Evolutionary conservation across 805 yeast genomes (phyloP), one percentile per base, ranked within the genome.

Genomic region (Spathaspora hagerdaliae): DNA sequence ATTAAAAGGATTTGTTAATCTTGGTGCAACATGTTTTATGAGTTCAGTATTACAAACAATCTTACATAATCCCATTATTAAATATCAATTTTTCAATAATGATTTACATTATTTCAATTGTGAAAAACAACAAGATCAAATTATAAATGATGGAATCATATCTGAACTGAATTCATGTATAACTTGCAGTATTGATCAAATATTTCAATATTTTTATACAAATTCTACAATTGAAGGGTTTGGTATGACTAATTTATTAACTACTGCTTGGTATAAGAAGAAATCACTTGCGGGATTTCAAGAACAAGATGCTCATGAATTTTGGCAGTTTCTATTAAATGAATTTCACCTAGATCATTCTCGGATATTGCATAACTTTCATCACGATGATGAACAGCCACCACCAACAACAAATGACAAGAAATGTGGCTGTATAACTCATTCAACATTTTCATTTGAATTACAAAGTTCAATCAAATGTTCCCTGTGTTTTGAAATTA

Each of bases 251-350:
- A 79, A 85, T 42, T 65, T 94, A 39, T 72, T 94, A 41, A 75
- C 80, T n/a, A 87, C 96, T 10, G 84, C 96, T 1, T 90, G 97
- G 92, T 83, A 83, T 56, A 83, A 84, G 39, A 87, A 88, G 54
- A 79, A 86, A 52, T 78, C 89, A 31, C 76, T 94, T 47, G 96
- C 97, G 0, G 99, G 99, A 1, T 91, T 91, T 54, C 85, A 94
- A 32, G 97, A 94, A 64, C 99, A 94, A 65, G 99, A 94, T 62
- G 98, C 99, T 0, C 99, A 94, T 65, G 99, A 94, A 64, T 94
- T 92, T 64, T 85, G 96, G 85, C 97, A 94, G 60, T 91, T 92
- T 60, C 59, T 92, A 27, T 73, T 92, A 34, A 87, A 92, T 63
- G 96, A 90, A 64, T 65, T 94, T 46, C 99, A 94, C 63, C 48